Evolutionary conservation across 257 asterid genomes (phyloP).

Genomic region (Haberlea rhodopensis): DNA sequence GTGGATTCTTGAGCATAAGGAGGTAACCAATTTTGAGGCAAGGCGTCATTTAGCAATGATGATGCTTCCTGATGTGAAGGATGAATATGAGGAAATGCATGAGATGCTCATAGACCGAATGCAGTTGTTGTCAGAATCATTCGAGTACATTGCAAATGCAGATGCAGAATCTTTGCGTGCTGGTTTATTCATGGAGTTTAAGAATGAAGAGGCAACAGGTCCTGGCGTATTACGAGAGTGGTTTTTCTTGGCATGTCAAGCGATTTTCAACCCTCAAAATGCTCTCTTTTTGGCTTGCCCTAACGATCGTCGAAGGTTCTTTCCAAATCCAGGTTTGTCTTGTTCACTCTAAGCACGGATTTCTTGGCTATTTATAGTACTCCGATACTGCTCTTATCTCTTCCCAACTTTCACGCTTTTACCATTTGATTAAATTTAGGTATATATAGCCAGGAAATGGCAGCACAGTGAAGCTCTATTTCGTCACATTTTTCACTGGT

Average conservation of each 20-base stretch:
- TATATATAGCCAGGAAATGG: background rate
- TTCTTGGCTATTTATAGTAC: conserved; percentile 14
- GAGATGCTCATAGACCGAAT: conserved; percentile 97
- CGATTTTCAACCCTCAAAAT: conserved; percentile 83
- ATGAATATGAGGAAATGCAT: conserved; percentile 75
- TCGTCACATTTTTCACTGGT: background rate
- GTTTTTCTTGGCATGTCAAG: conserved; percentile 91
- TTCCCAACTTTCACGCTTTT: conserved; percentile 17
- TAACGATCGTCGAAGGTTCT: conserved; percentile 88
- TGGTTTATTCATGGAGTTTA: conserved; percentile 94
- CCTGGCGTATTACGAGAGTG: conserved; percentile 98
- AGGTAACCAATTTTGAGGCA: conserved; percentile 73
- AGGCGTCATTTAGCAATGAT: conserved; percentile 77
- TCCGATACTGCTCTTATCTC: conserved; percentile 18
- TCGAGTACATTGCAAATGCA: conserved; percentile 68
- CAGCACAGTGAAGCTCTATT: conserved; percentile 7
- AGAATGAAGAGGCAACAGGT: conserved; percentile 97
- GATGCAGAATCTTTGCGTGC: conserved; percentile 60
- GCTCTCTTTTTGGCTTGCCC: conserved; percentile 91
- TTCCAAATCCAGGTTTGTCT: conserved; percentile 85
- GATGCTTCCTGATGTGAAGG: conserved; percentile 86
- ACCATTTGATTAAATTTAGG: conserved; percentile 9
- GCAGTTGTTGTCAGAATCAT: conserved; percentile 72
- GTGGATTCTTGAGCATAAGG: conserved; percentile 79
- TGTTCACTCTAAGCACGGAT: background rate